Percentiles rank a stretch among this genome's conserved stretches.
These are phyloP conservation scores for Oehlia diaphana DNA, from an alignment of 192 early-diverging fungal genomes.

Conservation along the genomic window DNA sequence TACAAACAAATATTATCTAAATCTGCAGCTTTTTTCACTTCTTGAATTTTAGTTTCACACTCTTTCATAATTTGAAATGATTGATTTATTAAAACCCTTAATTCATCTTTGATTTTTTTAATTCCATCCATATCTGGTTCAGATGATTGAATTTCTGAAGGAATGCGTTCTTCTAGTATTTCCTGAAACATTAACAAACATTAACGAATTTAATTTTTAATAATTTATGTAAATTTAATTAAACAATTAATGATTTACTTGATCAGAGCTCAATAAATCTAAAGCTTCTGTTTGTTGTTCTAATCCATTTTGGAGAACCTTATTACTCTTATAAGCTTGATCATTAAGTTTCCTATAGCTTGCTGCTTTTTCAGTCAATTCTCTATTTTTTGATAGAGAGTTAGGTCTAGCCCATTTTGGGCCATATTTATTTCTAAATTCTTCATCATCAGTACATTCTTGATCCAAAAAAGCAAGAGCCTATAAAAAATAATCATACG, in stretches of 20 bases:
- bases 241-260: slow-evolving; percentile 29
- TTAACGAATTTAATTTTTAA: slow-evolving; percentile 30
- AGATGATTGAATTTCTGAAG: slow-evolving; percentile 53
- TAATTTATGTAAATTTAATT: slow-evolving; percentile 19
- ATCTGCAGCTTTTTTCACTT: slow-evolving; percentile 64
- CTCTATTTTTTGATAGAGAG: slow-evolving; percentile 52
- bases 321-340: slow-evolving; percentile 60
- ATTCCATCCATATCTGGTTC: slow-evolving; percentile 39
- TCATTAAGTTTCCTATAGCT: slow-evolving; percentile 58
- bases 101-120: slow-evolving; percentile 54
- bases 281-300: slow-evolving; percentile 61
- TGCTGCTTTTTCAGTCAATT: slow-evolving; percentile 55
- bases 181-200: slow-evolving; percentile 38
- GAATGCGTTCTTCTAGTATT: slow-evolving; percentile 60
- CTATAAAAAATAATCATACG: slow-evolving; percentile 34
- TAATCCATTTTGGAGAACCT: slow-evolving; percentile 55
- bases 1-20: slow-evolving; percentile 79
- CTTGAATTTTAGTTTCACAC: slow-evolving; percentile 61
- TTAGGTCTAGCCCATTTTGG: slow-evolving; percentile 59
- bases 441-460: slow-evolving; percentile 71
- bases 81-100: slow-evolving; percentile 60
- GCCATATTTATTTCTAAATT: slow-evolving; percentile 53
- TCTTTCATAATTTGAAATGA: slow-evolving; percentile 57
- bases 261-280: slow-evolving; percentile 52
- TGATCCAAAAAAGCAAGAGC: slow-evolving; percentile 67